Evolutionary conservation across 257 asterid species (phyloP), one percentile per base, ranked within the genome.

Genomic region (Scutellaria barbata): DNA sequence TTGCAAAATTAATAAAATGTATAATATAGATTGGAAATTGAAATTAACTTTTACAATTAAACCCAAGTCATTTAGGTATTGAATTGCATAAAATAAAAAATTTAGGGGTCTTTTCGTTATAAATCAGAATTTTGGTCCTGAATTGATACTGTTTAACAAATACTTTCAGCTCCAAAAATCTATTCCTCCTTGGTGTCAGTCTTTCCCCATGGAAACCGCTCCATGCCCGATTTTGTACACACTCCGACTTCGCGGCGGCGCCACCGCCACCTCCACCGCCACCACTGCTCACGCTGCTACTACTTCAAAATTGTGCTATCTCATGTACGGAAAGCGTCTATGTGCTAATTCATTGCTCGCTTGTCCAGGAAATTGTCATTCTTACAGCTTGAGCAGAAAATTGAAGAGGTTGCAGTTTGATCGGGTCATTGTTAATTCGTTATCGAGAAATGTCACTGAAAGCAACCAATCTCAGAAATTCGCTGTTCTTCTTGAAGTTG

Each of bases 401-500:
- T 11, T 64, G 75, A 81, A 74, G 63, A 74, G 56, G 41, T 59
- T 77, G 60, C 85, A 63, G 6, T 73, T 66, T 67, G 76, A 81
- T 82, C 81, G 80, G 42, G 62, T 56, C 52, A 7, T 72, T 74
- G 76, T 57, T 37, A 72, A 47, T 72, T 72, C 81, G 39, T 73
- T 85, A 17, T 63, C 86, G 6, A 37, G 22, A 20, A 57, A 59
- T 35, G 13, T 42, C 48, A 6, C 73, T 54, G 90, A 74, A 16
- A 54, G 69, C 17, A 71, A 65, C 55, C 83, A 77, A 64, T 73
- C 90, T 73, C 81, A 68, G 57, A 70, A 86, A 73, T 80, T 88
- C 66, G 92, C 96, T 20, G 77, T 89, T 79, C 93, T 94, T 63
- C 87, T 94, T 69, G 93, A 94, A 87, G 95, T 86, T 72, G 99